Evolutionary conservation across 2,329 filamentous ascomycete species (phyloP).

Genomic region (Stachybotrys chartarum): DNA sequence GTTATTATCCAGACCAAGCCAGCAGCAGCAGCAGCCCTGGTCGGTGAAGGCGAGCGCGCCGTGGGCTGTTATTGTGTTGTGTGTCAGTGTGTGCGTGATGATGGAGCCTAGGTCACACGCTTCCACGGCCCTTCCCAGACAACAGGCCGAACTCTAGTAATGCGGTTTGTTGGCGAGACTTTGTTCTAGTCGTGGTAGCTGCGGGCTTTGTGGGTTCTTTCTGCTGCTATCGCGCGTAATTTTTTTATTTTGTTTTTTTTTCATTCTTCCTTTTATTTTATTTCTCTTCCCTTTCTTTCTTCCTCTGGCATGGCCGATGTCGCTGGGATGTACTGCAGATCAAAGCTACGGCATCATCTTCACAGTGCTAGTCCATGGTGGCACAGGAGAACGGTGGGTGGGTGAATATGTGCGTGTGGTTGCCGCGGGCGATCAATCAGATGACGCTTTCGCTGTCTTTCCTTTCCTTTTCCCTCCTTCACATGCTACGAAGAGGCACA

Average conservation of each 20-base stretch:
- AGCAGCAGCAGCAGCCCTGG: too few relatives aligned
- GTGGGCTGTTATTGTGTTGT: too few relatives aligned
- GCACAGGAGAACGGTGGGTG: background rate
- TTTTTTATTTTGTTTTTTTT: background rate
- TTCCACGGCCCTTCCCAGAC: too few relatives aligned
- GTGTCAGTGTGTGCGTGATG: too few relatives aligned
- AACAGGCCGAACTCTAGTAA: too few relatives aligned
- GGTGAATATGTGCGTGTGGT: background rate
- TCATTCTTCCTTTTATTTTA: background rate
- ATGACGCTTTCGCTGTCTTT: background rate
- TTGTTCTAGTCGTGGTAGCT: background rate
- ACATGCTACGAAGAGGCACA: background rate
- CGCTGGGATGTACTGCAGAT: too few relatives aligned
- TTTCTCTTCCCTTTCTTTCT: background rate
- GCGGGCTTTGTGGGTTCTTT: background rate
- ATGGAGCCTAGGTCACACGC: too few relatives aligned
- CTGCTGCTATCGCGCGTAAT: background rate
- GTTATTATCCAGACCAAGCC: too few relatives aligned
- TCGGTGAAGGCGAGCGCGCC: too few relatives aligned
- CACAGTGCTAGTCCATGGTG: too few relatives aligned
- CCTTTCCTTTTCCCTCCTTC: background rate
- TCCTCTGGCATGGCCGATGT: background rate
- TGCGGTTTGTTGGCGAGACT: background rate
- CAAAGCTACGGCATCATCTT: too few relatives aligned
- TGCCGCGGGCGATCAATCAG: background rate